Percentiles rank a stretch among this genome's conserved stretches.
These are phyloP conservation scores for Pugionium dolabratum DNA, from an alignment of 345 rosid genomes.

Conservation along the genomic window DNA sequence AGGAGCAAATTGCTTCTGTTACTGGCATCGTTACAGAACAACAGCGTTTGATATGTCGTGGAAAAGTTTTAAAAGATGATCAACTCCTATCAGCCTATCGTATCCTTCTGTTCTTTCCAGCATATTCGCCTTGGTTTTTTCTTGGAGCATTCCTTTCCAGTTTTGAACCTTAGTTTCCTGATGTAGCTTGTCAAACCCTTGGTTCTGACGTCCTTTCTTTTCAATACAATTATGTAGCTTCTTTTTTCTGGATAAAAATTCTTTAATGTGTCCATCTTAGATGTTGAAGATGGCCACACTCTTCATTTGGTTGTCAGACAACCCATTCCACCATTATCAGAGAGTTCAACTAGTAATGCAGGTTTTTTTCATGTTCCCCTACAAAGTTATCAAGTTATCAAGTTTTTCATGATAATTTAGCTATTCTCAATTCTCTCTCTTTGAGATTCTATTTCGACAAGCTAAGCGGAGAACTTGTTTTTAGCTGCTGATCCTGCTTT, in stretches of 20 bases:
- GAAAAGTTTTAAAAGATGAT: slow-evolving; percentile 61
- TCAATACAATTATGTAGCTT: neutral
- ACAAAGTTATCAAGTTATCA: neutral
- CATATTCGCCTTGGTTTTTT: neutral
- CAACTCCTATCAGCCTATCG: slow-evolving; percentile 64
- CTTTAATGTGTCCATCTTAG: slow-evolving; percentile 42
- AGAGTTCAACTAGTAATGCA: slow-evolving; percentile 47
- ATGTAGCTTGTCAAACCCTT: slow-evolving; percentile 11
- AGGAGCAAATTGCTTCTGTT: slow-evolving; percentile 60
- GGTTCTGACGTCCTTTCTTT: neutral
- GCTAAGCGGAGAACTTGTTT: slow-evolving; percentile 22
- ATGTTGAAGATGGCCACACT: slow-evolving; percentile 68
- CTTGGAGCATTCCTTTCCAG: neutral
- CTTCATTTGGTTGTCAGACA: slow-evolving; percentile 64
- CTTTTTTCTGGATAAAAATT: slow-evolving; percentile 3
- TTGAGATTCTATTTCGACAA: slow-evolving; percentile 16
- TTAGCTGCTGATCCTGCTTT: slow-evolving; percentile 48
- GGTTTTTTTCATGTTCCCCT: slow-evolving; percentile 40
- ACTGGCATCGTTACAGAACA: slow-evolving; percentile 60
- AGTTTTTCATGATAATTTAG: slow-evolving; percentile 3
- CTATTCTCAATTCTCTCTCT: neutral
- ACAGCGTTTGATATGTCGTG: slow-evolving; percentile 63
- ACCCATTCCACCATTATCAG: slow-evolving; percentile 47
- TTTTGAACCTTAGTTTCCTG: slow-evolving; percentile 14
- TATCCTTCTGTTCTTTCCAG: slow-evolving; percentile 46